Conservation (phyloP, 75 land plant genomes). For the Azolla pinnata region DNA sequence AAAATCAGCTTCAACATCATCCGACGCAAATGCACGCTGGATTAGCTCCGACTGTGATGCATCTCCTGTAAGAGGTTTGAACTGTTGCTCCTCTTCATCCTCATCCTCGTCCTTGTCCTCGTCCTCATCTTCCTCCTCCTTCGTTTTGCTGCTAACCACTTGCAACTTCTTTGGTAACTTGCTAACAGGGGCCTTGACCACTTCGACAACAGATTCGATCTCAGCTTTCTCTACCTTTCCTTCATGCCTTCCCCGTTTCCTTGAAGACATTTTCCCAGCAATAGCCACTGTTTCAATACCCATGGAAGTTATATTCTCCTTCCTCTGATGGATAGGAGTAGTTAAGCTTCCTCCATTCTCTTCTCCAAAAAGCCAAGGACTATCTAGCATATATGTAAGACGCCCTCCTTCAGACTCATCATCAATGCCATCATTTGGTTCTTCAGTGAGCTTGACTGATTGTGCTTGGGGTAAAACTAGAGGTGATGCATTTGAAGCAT, state of each 20-base stretch:
- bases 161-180: not conserved
- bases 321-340: too few species aligned
- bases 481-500: too few species aligned
- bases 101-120: conserved; percentile 55
- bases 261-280: too few species aligned
- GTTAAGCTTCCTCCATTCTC: too few species aligned
- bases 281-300: too few species aligned
- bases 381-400: not conserved
- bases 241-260: too few species aligned
- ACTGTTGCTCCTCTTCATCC: conserved; percentile 27
- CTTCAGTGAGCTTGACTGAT: too few species aligned
- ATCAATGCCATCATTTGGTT: conserved; percentile 35
- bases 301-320: too few species aligned
- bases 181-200: too few species aligned
- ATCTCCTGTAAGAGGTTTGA: conserved; percentile 33
- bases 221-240: too few species aligned
- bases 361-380: conserved; percentile 20
- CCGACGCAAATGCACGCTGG: conserved; percentile 81
- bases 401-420: conserved; percentile 16
- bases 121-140: conserved; percentile 52
- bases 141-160: conserved; percentile 24
- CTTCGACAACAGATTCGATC: not conserved
- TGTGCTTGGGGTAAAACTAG: too few species aligned
- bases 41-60: conserved; percentile 77
- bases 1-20: conserved; percentile 95